A percentile compares a stretch with the other conserved stretches of the same genome.
phyloP scores from a whole-genome alignment of 257 asterid genomes.

The Knoxia roxburghii region DNA sequence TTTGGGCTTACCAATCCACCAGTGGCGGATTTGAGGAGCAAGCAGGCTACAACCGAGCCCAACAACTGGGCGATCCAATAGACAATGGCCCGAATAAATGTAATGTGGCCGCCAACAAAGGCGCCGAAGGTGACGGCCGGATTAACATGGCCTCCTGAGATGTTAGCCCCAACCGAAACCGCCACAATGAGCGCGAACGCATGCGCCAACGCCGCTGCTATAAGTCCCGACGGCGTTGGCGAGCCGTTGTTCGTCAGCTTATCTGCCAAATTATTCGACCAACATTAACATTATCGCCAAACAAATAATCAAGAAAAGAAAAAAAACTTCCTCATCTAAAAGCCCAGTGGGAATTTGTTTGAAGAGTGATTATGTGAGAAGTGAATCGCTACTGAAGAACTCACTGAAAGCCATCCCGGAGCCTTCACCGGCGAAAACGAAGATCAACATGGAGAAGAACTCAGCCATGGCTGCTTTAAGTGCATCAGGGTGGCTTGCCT shows the following conservation, averaged over 20 bases:
- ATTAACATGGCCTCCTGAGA: conserved; percentile 42
- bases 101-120: conserved; percentile 34
- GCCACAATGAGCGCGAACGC: conserved; percentile 39
- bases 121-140: conserved; percentile 40
- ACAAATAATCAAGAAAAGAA: background rate
- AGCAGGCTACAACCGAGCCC: conserved; percentile 29
- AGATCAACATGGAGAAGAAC: conserved; percentile 36
- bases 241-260: conserved; percentile 22
- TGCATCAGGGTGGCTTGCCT: conserved; percentile 32
- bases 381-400: no score
- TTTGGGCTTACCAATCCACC: conserved; percentile 23
- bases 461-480: conserved; percentile 32
- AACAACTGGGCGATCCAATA: conserved; percentile 34
- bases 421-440: conserved; percentile 36
- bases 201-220: conserved; percentile 29
- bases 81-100: conserved; percentile 24
- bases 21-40: conserved; percentile 25
- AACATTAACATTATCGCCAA: background rate
- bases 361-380: no score
- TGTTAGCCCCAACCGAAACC: conserved; percentile 33
- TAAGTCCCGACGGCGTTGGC: conserved; percentile 24
- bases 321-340: no score
- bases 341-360: no score
- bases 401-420: conserved; percentile 37
- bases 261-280: conserved; percentile 22